Percentiles rank a stretch among this genome's conserved stretches.
Evolutionary conservation across 495 filamentous ascomycete species (phyloP).

Genomic region (Penicillium antarcticum): DNA sequence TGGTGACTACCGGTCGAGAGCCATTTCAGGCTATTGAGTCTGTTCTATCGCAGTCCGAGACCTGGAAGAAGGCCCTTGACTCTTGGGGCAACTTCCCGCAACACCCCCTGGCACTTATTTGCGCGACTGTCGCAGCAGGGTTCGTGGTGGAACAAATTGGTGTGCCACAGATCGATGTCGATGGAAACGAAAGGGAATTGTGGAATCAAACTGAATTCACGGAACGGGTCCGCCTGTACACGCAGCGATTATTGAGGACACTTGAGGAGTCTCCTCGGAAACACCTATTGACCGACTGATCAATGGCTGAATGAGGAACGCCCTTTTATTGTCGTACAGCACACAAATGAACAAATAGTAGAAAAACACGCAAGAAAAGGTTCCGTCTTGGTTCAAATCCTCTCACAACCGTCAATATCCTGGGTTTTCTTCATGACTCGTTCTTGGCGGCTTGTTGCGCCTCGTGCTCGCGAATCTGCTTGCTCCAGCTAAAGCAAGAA

Average conservation of each 20-base stretch:
- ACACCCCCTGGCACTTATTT: constrained; percentile 67
- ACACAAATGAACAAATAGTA: constrained; percentile 33
- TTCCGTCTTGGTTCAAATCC: constrained; percentile 25
- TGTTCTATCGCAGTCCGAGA: constrained; percentile 26
- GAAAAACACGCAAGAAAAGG: constrained; percentile 35
- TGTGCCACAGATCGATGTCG: constrained; percentile 58
- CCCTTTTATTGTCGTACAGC: constrained; percentile 47
- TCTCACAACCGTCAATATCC: constrained; percentile 14
- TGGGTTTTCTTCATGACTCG: constrained; percentile 39
- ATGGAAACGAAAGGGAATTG: constrained; percentile 56
- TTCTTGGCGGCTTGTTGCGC: constrained; percentile 54
- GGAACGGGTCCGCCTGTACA: constrained; percentile 52
- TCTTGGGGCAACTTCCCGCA: constrained; percentile 31
- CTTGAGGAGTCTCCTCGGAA: constrained; percentile 44
- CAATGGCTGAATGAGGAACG: constrained; percentile 35
- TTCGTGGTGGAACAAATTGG: constrained; percentile 95
- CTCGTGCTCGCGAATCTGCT: constrained; percentile 87
- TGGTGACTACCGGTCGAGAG: constrained; percentile 55
- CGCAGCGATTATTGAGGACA: constrained; percentile 45
- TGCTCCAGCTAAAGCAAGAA: constrained; percentile 70
- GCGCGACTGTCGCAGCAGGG: constrained; percentile 82
- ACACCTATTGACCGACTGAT: constrained; percentile 45
- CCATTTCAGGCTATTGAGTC: constrained; percentile 34
- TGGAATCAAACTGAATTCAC: constrained; percentile 71
- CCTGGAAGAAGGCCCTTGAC: constrained; percentile 28